Evolutionary conservation across 352 stramenopile species (phyloP), one percentile per base, ranked within the genome.

Genomic region (Globisporangium megalacanthum): DNA sequence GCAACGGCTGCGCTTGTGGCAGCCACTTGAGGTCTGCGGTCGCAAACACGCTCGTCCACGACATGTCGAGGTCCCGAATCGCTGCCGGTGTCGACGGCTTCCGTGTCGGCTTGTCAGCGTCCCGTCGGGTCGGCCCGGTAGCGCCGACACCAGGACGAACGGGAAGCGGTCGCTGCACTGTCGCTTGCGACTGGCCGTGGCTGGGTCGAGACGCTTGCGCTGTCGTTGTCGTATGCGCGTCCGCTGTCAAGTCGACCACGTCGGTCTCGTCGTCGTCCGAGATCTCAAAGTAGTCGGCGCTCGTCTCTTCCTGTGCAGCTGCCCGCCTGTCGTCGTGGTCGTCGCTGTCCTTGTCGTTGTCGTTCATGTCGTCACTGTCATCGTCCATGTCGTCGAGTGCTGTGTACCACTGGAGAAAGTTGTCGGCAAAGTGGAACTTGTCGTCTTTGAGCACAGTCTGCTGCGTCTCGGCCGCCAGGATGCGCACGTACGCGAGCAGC

Each of bases 401-500:
- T 2, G 54, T 49, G 20, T 62, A 85, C 83, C 83, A 93, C 6
- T 60, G 56, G 11, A 67, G 72, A 29, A 91, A 90, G 20, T 66
- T 68, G 36, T 65, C 60, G 15, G 71, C 71, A n/a, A 90, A 77
- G 36, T 74, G 60, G 51, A 85, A 89, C 17, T 60, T 63, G 42
- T 68, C 63, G 33, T 83, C 69, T 33, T 73, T 25, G 56, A 75
- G 72, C 17, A 88, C 29, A 2, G 70, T 59, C 9, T 62, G 62
- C 44, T 52, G 65, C 19, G 57, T 64, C 52, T 74, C 66, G 37
- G 68, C 58, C 22, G 52, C 60, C 51, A 78, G 70, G 57, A 83
- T 78, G 22, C 71, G 76, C 37, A 87, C 66, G 42, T 83, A 84
- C 50, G 68, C 67, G 1, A 92, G 57, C 56, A 93, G 46, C 46